Evolutionary conservation across 2,329 filamentous ascomycete genomes (phyloP).

Genomic region (Metarhizium brunneum): DNA sequence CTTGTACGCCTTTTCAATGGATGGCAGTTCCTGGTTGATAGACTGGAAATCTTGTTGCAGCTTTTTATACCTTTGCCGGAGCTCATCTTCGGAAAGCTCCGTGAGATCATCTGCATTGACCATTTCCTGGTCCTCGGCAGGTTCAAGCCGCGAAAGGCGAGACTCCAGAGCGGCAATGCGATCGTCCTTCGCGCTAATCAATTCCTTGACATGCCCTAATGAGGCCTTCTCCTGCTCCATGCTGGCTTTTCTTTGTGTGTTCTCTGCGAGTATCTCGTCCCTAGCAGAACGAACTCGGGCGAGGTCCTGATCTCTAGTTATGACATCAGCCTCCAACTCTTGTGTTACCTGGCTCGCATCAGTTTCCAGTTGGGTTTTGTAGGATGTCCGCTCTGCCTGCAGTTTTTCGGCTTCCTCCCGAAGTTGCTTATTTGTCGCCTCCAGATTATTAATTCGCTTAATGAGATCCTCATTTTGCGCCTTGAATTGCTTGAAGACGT

Average conservation of each 20-base stretch:
- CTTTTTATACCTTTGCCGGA: conserved; percentile 64
- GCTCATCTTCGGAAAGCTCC: conserved; percentile 56
- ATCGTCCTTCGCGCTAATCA: conserved; percentile 69
- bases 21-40: conserved; percentile 78
- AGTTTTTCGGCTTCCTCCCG: conserved; percentile 78
- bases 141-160: conserved; percentile 64
- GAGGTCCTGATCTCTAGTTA: conserved; percentile 73
- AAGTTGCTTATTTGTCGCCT: conserved; percentile 77
- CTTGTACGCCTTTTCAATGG: conserved; percentile 85
- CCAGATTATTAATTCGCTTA: conserved; percentile 82
- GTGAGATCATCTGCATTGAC: conserved; percentile 39
- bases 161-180: conserved; percentile 75
- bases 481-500: conserved; percentile 88
- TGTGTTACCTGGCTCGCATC: conserved; percentile 64
- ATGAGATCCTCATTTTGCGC: conserved; percentile 87
- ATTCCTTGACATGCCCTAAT: conserved; percentile 65
- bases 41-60: conserved; percentile 73
- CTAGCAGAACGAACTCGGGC: conserved; percentile 74
- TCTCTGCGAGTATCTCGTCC: conserved; percentile 78
- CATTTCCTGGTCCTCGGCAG: conserved; percentile 37
- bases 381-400: conserved; percentile 75
- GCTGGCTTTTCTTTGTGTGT: conserved; percentile 66
- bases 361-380: conserved; percentile 70
- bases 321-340: conserved; percentile 75
- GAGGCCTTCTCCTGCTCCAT: conserved; percentile 69